phyloP scores from a whole-genome alignment of 2,329 filamentous ascomycete species.

The Elsinoe fawcettii region DNA sequence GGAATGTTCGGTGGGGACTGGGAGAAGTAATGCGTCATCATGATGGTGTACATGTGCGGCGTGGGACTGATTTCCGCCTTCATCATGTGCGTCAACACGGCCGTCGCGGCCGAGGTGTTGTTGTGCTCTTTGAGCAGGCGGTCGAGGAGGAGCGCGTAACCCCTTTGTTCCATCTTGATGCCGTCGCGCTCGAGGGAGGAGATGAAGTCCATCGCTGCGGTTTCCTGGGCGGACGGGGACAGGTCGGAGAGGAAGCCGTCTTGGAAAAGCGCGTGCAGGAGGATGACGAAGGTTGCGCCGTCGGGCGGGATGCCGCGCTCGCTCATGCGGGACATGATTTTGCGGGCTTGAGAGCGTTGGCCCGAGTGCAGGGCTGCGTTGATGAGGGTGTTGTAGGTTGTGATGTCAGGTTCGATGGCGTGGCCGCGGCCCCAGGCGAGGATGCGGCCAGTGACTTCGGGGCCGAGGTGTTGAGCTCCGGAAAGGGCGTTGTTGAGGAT shows the following conservation, averaged over 20 bases:
- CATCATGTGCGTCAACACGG: conserved; percentile 57
- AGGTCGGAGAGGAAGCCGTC: conserved; percentile 39
- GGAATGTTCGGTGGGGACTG: conserved; percentile 45
- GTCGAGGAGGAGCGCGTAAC: conserved; percentile 65
- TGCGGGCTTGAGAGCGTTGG: conserved; percentile 25
- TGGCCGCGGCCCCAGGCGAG: conserved; percentile 40
- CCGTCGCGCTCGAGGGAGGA: conserved; percentile 50
- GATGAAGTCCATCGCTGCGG: conserved; percentile 49
- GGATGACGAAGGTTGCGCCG: conserved; percentile 61
- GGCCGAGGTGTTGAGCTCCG: conserved; percentile 35
- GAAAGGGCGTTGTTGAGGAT: conserved; percentile 63
- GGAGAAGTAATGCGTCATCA: conserved; percentile 60
- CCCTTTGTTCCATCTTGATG: conserved; percentile 52
- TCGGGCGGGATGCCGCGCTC: conserved; percentile 41
- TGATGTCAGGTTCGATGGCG: conserved; percentile 28
- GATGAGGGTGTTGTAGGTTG: conserved; percentile 28
- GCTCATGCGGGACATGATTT: conserved; percentile 37
- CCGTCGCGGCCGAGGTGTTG: conserved; percentile 47
- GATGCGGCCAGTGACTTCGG: conserved; percentile 40
- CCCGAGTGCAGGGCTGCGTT: conserved; percentile 26
- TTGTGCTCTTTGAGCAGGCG: conserved; percentile 46
- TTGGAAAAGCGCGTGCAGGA: conserved; percentile 54
- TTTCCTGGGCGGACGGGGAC: conserved; percentile 43
- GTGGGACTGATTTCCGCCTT: conserved; percentile 46
- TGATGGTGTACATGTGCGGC: conserved; percentile 64